Conservation (phyloP, 257 asterid genomes). For the Vinca minor region DNA sequence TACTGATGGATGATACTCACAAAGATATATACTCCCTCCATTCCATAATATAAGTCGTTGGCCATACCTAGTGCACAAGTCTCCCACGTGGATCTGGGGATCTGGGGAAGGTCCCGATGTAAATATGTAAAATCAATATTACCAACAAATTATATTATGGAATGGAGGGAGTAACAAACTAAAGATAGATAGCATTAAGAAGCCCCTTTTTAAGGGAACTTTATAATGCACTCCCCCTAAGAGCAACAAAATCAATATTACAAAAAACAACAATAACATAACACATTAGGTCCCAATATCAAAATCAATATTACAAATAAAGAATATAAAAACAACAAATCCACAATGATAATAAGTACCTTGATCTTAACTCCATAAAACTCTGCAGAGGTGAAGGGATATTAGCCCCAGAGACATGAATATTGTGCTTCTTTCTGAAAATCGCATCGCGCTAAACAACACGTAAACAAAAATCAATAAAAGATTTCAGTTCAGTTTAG, state of each 20-base stretch:
- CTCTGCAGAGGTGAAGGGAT: constrained; percentile 71
- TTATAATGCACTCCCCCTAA: not conserved
- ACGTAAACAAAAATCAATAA: constrained; percentile 9
- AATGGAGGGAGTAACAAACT: not conserved
- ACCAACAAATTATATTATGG: too few relatives aligned
- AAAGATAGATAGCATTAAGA: not conserved
- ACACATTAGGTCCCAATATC: too few relatives aligned
- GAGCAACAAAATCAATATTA: constrained; percentile 2
- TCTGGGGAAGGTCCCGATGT: too few relatives aligned
- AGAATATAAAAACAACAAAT: not conserved
- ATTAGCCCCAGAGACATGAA: constrained; percentile 86
- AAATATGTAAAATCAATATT: too few relatives aligned
- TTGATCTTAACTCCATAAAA: constrained; percentile 53
- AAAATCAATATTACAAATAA: not conserved
- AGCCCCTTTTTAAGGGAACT: not conserved
- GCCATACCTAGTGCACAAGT: too few relatives aligned
- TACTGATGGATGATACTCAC: not conserved
- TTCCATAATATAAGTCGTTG: too few relatives aligned
- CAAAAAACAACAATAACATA: too few relatives aligned
- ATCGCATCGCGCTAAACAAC: constrained; percentile 57
- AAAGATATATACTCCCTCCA: not conserved
- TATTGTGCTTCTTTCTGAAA: constrained; percentile 65
- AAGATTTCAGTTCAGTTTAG: not conserved
- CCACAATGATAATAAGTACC: constrained; percentile 35
- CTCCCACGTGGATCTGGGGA: too few relatives aligned